Evolutionary conservation across 805 yeast species (phyloP).

Genomic region (Wickerhamomyces chambardii): DNA sequence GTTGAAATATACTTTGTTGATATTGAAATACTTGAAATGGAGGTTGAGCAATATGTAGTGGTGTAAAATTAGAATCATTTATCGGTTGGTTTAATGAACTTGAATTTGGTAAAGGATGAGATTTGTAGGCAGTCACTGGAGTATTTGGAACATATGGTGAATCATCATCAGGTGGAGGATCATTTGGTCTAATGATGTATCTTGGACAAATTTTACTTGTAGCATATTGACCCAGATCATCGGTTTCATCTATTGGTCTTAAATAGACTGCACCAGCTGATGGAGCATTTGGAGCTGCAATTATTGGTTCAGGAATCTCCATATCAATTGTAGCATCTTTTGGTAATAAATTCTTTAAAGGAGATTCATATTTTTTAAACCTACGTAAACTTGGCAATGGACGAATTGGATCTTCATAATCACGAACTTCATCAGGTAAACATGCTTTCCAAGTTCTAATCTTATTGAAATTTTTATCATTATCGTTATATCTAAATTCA

Average conservation of each 20-base stretch:
- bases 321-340: constrained; percentile 64
- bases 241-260: constrained; percentile 65
- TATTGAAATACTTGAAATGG: constrained; percentile 10
- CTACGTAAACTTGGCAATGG: constrained; percentile 63
- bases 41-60: constrained; percentile 14
- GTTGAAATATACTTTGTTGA: constrained; percentile 14
- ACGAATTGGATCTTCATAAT: constrained; percentile 67
- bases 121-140: constrained; percentile 10
- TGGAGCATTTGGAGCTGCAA: constrained; percentile 81
- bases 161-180: constrained; percentile 20
- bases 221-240: constrained; percentile 74
- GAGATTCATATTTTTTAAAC: constrained; percentile 73
- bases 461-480: constrained; percentile 83
- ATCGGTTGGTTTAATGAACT: background rate
- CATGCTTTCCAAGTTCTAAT: constrained; percentile 99
- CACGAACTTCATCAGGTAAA: constrained; percentile 92
- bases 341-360: constrained; percentile 70
- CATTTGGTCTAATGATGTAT: constrained; percentile 33
- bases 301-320: constrained; percentile 75
- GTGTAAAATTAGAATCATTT: constrained; percentile 1
- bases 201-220: constrained; percentile 37
- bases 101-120: background rate
- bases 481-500: constrained; percentile 90
- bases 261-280: constrained; percentile 92
- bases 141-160: constrained; percentile 7